Evolutionary conservation across 345 rosid species (phyloP).

Genomic region (Gossypioides kirkii): DNA sequence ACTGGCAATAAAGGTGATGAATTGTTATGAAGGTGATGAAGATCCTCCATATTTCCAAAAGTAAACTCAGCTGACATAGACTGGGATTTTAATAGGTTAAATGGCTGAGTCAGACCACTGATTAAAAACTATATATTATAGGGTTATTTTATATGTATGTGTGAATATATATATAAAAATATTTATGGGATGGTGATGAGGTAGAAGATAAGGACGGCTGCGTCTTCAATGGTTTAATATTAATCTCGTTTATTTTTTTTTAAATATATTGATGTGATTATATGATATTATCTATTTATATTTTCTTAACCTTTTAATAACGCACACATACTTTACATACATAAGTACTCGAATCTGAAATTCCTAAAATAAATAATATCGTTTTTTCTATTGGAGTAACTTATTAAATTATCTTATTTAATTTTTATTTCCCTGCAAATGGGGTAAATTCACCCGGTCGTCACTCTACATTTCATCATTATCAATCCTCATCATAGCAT

Average conservation of each 20-base stretch:
- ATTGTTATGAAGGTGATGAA: constrained; percentile 27
- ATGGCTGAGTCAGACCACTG: constrained; percentile 4
- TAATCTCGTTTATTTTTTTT: too few relatives aligned
- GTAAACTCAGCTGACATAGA: not conserved
- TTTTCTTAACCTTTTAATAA: too few relatives aligned
- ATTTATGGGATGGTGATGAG: not conserved
- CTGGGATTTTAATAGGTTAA: not conserved
- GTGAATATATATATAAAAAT: not conserved
- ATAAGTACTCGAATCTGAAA: too few relatives aligned
- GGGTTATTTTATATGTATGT: not conserved
- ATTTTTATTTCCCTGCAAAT: not conserved
- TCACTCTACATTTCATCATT: not conserved
- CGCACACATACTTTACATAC: too few relatives aligned
- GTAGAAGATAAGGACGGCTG: not conserved
- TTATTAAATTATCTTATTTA: too few relatives aligned
- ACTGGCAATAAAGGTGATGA: constrained; percentile 53
- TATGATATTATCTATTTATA: too few relatives aligned
- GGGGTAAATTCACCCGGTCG: not conserved
- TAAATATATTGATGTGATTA: too few relatives aligned
- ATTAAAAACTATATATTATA: not conserved
- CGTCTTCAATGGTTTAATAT: not conserved
- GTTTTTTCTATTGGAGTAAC: too few relatives aligned
- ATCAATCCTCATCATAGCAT: not conserved
- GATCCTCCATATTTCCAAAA: constrained; percentile 30
- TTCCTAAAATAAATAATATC: too few relatives aligned